Base-by-base conservation (phyloP, 345 rosid genomes). In the Lumnitzera littorea region DNA sequence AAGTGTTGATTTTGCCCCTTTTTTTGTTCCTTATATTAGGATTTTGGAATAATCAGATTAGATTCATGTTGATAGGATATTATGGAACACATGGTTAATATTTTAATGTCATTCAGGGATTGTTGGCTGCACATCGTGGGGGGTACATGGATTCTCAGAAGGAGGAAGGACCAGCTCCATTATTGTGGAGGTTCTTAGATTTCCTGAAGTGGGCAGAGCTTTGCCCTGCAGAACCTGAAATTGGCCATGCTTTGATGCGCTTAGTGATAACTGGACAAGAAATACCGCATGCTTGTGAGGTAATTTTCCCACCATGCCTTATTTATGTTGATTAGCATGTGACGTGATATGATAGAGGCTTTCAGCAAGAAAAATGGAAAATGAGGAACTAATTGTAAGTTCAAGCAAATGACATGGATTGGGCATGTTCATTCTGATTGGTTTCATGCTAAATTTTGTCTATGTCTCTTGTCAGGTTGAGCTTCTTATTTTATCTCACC, bases 241-340 rank as follows among this genome's bases (percentile, higher is more conserved):
- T 90, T 69, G 99, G 99, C 60, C 97, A 94, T 78, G 87, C 99
- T 47, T 74, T 94, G 76, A 94, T 94, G 97, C 96, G 99, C n/a
- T 81, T 94, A 74, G 95, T 94, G 68, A 90, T 90, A 29, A 94
- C 97, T 12, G 92, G 96, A 62, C 95, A 94, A 72, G 99, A 94
- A 77, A 90, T 94, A 69, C 99, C 97, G 14, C 99, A 90, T 66
- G 88, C 96, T 15, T 90, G 99, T 73, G 99, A 94, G 97, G 99
- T 94, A 80, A 56, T 23, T 50, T 53, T 51, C 23, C 59, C 20
- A 50, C n/a, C 20, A 48, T 43, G 29, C 14, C 4, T n/a, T 16
- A 29, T 54, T 24, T 17, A 49, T 7, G 20, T 16, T 8, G 13
- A 4, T 50, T 50, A 7, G 16, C n/a, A 7, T 50, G 15, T 12